Base-by-base conservation (phyloP, 2,329 filamentous ascomycete genomes). In the Cladophialophora yegresii region DNA sequence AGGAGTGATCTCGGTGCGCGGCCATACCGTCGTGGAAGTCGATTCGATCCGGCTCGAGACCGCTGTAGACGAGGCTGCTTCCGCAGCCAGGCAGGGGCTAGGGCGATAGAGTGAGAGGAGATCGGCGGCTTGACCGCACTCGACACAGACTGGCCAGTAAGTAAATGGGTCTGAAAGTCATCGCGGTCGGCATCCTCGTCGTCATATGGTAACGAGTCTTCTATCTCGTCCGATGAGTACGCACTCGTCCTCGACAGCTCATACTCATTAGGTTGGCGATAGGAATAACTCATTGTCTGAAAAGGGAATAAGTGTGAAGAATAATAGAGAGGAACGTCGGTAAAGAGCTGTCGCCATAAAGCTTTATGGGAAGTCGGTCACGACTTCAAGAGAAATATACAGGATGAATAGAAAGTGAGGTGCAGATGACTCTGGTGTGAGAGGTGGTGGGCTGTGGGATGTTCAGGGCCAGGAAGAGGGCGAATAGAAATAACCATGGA, bases 171-270 rank as follows among this genome's bases (percentile, higher is more conserved):
- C 23, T 67, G 61, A 55, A 58, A 59, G 33, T 67, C 62, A 53
- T 67, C 62, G 22, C 59, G 50, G 58, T 59, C 58, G 13, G 50
- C n/a, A 22, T 60, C 58, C 16, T 53, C 13, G 22, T 65, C 63
- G 58, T 55, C 51, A 28, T 50, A 60, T 40, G 53, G 61, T 40
- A 53, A 47, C 22, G 51, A 47, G 30, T 57, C 50, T 20, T 68
- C 66, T 45, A 26, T 22, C 10, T 63, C 58, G 26, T 66, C 64
- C 9, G 64, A 64, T n/a, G 54, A 40, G 22, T 58, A 50, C 20
- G 66, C 64, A 47, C 55, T 68, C n/a, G 62, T 59, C 51, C 58
- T 57, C 26, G 66, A 64, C 22, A 68, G 49, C 53, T 69, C 67
- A 57, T 69, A 69, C 50, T 69, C 62, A 20, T 67, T 59, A 43